A percentile compares a stretch with the other conserved stretches of the same genome.
Conservation (phyloP, 1,139 yeast species). For the Candida sp. region DNA sequence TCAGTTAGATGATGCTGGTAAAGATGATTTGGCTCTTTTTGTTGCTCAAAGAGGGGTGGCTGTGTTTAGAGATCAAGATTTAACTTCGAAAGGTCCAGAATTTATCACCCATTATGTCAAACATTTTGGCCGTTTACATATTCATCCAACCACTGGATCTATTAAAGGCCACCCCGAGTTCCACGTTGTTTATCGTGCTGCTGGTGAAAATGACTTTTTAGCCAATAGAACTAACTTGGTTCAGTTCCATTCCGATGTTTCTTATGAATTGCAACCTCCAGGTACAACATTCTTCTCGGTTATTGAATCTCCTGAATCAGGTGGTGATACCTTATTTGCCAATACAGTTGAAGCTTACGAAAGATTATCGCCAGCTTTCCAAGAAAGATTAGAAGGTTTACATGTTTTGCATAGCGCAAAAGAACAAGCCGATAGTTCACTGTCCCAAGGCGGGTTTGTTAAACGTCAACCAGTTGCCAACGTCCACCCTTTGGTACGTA, state of each 20-base stretch:
- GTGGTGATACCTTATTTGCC: constrained; percentile 74
- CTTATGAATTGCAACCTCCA: constrained; percentile 72
- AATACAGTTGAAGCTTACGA: constrained; percentile 67
- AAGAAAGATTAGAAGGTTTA: constrained; percentile 51
- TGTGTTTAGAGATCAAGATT: constrained; percentile 65
- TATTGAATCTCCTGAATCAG: constrained; percentile 58
- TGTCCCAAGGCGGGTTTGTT: constrained; percentile 54
- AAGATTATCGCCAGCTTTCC: constrained; percentile 59
- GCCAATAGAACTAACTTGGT: constrained; percentile 29
- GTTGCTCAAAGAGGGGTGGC: constrained; percentile 69
- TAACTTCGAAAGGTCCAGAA: constrained; percentile 53
- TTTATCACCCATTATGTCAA: constrained; percentile 53
- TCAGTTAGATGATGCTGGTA: constrained; percentile 46
- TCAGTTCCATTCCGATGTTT: constrained; percentile 66
- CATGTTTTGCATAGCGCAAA: constrained; percentile 66
- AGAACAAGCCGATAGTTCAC: constrained; percentile 62
- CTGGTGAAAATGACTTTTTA: constrained; percentile 29
- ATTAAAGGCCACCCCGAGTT: constrained; percentile 59
- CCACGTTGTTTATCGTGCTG: constrained; percentile 57
- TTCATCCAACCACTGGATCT: constrained; percentile 73
- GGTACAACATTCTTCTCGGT: constrained; percentile 61
- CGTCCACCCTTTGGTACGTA: constrained; percentile 65
- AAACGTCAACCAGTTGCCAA: constrained; percentile 59
- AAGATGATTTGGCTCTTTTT: constrained; percentile 62
- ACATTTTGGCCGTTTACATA: constrained; percentile 66